Percentiles rank a stretch among this genome's conserved stretches.
Conservation (phyloP, 2,329 filamentous ascomycete genomes). For the Akanthomyces muscarius region DNA sequence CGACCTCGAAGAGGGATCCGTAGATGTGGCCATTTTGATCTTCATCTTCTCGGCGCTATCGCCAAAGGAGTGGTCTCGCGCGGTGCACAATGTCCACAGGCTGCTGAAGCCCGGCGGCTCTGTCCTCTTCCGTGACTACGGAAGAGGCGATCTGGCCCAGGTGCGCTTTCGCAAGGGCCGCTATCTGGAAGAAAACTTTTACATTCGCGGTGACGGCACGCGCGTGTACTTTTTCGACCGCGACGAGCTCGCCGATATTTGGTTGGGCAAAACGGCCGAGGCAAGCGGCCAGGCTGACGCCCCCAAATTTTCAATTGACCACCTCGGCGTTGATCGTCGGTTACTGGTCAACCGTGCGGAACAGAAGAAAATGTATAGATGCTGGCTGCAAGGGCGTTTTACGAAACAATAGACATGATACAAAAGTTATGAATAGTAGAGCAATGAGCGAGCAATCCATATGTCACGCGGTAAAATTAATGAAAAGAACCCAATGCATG, state of each 20-base stretch:
- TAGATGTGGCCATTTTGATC: constrained; percentile 90
- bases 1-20: constrained; percentile 69
- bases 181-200: constrained; percentile 95
- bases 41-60: constrained; percentile 95
- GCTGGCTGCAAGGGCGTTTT: constrained; percentile 87
- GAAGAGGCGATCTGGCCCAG: constrained; percentile 89
- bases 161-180: constrained; percentile 95
- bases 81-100: constrained; percentile 74
- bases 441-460: constrained; percentile 1
- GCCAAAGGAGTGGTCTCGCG: constrained; percentile 77
- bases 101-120: constrained; percentile 89
- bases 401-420: constrained; percentile 55
- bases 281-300: constrained; percentile 26
- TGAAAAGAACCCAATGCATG: constrained; percentile 10
- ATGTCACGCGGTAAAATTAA: neutral
- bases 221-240: constrained; percentile 96
- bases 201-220: constrained; percentile 91
- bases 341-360: constrained; percentile 88
- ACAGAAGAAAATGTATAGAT: constrained; percentile 96
- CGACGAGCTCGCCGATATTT: constrained; percentile 76
- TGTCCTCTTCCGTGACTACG: constrained; percentile 95
- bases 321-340: constrained; percentile 80
- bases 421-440: constrained; percentile 15
- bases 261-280: constrained; percentile 49
- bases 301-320: constrained; percentile 62